Evolutionary conservation across 2,329 filamentous ascomycete genomes (phyloP).

Genomic region (Ophiocordyceps polyrhachis-furcata): DNA sequence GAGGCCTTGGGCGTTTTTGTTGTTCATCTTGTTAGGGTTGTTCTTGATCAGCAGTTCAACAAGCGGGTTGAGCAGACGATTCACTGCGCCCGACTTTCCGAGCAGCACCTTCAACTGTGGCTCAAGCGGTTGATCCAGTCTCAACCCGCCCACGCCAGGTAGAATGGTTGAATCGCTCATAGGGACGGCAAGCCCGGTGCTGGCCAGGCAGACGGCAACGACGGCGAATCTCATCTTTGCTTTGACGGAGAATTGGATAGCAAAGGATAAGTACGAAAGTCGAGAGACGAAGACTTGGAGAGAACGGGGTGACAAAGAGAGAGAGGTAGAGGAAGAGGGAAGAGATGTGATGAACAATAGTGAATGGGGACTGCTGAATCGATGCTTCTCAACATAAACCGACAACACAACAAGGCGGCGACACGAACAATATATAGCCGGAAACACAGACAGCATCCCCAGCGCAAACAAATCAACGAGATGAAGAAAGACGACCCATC

Average conservation of each 20-base stretch:
- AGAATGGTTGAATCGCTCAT: no score
- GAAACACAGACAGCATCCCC: neutral
- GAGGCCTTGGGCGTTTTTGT: no score
- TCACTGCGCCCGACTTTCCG: no score
- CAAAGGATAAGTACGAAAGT: neutral
- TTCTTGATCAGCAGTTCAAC: no score
- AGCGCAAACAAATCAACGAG: neutral
- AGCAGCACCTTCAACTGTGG: no score
- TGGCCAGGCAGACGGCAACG: neutral
- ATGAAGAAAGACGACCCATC: neutral
- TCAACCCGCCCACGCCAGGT: no score
- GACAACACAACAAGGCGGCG: neutral
- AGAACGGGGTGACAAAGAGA: neutral
- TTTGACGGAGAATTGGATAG: neutral
- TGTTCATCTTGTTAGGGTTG: no score
- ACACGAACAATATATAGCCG: neutral
- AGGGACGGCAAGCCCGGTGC: neutral
- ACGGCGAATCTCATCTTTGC: neutral
- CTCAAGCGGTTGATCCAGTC: no score
- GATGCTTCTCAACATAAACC: neutral
- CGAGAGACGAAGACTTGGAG: neutral
- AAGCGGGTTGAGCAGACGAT: no score
- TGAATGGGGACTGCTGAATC: neutral
- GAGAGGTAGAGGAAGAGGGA: neutral
- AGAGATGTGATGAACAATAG: neutral